A percentile compares a stretch with the other conserved stretches of the same genome.
Evolutionary conservation across 495 filamentous ascomycete genomes (phyloP).

Genomic region (Poronia punctata): DNA sequence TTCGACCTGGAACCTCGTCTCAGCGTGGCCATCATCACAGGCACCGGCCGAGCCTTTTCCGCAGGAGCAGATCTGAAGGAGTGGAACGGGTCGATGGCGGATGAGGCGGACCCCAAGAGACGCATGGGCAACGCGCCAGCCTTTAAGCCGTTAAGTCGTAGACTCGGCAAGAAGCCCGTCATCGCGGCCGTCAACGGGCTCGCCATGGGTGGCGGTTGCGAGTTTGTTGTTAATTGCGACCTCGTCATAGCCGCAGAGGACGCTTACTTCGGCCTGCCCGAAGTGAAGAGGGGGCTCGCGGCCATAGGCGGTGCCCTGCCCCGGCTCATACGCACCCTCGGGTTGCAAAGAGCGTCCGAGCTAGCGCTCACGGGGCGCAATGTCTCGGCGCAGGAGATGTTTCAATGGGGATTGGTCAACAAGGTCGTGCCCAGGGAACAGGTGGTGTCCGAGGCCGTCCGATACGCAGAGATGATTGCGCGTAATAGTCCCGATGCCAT

Average conservation of each 20-base stretch:
- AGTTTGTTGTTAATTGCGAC: conserved; percentile 69
- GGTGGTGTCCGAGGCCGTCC: conserved; percentile 48
- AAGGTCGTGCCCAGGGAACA: conserved; percentile 47
- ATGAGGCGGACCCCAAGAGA: conserved; percentile 23
- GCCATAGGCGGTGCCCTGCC: conserved; percentile 70
- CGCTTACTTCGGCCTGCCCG: conserved; percentile 62
- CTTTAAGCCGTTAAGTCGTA: conserved; percentile 44
- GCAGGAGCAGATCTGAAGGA: conserved; percentile 52
- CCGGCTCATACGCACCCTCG: conserved; percentile 60
- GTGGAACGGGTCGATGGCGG: conserved; percentile 31
- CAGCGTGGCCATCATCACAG: conserved; percentile 46
- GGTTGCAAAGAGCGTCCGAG: conserved; percentile 64
- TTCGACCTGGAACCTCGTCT: conserved; percentile 41
- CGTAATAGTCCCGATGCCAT: conserved; percentile 67
- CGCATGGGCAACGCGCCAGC: conserved; percentile 46
- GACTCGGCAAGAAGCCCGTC: conserved; percentile 58
- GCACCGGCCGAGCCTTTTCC: conserved; percentile 46
- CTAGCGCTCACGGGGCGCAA: conserved; percentile 64
- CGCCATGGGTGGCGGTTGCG: conserved; percentile 68
- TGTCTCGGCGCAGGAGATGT: conserved; percentile 55
- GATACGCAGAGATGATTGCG: conserved; percentile 46
- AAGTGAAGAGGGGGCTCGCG: conserved; percentile 64
- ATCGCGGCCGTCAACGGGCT: conserved; percentile 76
- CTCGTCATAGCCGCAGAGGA: conserved; percentile 56
- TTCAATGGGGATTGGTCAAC: conserved; percentile 70